Evolutionary conservation across 345 rosid genomes (phyloP).

Genomic region (Firmiana major): DNA sequence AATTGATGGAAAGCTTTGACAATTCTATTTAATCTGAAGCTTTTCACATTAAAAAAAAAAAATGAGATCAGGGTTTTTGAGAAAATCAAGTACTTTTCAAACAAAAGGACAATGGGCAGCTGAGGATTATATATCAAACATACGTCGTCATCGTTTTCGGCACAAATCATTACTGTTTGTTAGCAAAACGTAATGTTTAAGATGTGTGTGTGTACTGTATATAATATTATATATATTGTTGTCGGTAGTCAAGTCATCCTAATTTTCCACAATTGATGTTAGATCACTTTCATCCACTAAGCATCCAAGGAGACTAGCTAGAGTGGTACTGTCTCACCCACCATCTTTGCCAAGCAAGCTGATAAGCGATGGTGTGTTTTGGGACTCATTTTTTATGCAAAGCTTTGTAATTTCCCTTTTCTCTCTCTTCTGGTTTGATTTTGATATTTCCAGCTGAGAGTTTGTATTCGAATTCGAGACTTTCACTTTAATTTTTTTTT

Average conservation of each 20-base stretch:
- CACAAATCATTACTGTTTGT: not conserved
- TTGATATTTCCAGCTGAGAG: not conserved
- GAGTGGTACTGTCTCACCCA: not conserved
- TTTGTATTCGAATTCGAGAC: not conserved
- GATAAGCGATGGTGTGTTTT: not conserved
- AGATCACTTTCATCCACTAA: not conserved
- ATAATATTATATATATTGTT: too few relatives aligned
- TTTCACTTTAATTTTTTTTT: not conserved
- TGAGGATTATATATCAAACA: not conserved
- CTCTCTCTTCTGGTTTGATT: not conserved
- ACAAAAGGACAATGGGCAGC: not conserved
- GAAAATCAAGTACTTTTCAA: conserved; percentile 1
- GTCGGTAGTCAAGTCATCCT: not conserved
- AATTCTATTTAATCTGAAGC: too few relatives aligned
- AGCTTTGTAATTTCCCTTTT: not conserved
- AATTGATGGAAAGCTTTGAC: not conserved
- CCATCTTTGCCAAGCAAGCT: not conserved
- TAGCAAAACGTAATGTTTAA: not conserved
- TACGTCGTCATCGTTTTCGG: not conserved
- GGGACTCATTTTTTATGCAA: not conserved
- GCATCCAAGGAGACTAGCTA: not conserved
- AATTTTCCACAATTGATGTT: not conserved
- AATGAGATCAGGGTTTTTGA: not conserved
- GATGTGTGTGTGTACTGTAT: too few relatives aligned
- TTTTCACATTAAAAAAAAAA: too few relatives aligned